These are phyloP conservation scores for Theileria parva DNA, from an alignment of 169 alveolate species.

Conservation along the genomic window DNA sequence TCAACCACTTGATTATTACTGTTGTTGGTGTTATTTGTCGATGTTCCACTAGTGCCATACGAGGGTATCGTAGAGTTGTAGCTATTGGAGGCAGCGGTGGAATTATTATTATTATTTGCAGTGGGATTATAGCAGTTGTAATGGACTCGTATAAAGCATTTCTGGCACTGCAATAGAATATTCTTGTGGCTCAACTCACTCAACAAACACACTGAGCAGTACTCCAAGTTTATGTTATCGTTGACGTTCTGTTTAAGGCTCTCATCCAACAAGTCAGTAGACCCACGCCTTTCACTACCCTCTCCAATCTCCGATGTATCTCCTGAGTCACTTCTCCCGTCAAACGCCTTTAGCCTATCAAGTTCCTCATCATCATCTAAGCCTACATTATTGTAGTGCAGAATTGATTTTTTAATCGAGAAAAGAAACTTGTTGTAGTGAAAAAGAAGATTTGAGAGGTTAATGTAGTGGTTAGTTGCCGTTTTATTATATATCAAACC, in stretches of 20 bases:
- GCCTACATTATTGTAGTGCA: not conserved
- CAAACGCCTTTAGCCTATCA: not conserved
- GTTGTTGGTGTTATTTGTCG: not conserved
- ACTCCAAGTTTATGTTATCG: slow-evolving; percentile 34
- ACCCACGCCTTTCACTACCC: not conserved
- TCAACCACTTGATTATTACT: slow-evolving; percentile 20
- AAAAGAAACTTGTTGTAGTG: not conserved
- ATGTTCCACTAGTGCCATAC: not conserved
- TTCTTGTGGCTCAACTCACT: slow-evolving; percentile 63
- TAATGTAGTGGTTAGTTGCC: not conserved
- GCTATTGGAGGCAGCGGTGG: not conserved
- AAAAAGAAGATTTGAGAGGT: not conserved
- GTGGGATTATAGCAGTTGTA: slow-evolving; percentile 59
- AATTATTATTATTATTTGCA: not conserved
- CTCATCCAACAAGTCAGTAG: not conserved
- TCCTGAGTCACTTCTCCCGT: not conserved
- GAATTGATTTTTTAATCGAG: not conserved
- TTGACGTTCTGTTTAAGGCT: not conserved
- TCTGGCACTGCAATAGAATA: slow-evolving; percentile 47
- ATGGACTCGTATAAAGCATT: slow-evolving; percentile 60
- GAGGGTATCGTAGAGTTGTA: not conserved
- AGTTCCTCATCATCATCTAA: not conserved
- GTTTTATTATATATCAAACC: not conserved
- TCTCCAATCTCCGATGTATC: not conserved
- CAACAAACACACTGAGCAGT: slow-evolving; percentile 66